These are phyloP conservation scores for Meira miltonrushii DNA, from an alignment of 1,284 basidiomycete genomes.

Conservation along the genomic window DNA sequence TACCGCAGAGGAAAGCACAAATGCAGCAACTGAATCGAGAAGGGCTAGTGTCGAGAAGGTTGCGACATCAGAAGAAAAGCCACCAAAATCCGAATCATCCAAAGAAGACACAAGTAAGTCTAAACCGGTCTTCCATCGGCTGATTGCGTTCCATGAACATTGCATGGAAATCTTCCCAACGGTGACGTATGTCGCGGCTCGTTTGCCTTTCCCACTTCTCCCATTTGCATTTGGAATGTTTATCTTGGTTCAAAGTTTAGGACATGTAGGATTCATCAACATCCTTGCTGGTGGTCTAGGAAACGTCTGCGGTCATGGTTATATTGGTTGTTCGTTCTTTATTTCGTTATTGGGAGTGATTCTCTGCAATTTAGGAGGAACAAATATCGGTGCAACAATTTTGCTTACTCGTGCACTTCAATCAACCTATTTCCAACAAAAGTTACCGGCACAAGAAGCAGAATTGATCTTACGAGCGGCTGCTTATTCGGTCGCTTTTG, in stretches of 20 bases:
- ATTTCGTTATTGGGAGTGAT: constrained; percentile 62
- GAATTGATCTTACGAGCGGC: constrained; percentile 44
- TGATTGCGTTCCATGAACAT: neutral
- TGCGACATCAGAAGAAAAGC: neutral
- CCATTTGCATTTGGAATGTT: constrained; percentile 95
- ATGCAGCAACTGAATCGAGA: too few relatives aligned
- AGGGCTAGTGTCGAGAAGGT: neutral
- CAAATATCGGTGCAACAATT: constrained; percentile 94
- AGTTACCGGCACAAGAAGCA: constrained; percentile 9
- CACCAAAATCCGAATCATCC: neutral
- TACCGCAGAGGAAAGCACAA: too few relatives aligned
- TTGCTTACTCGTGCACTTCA: constrained; percentile 67
- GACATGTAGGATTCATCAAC: constrained; percentile 82
- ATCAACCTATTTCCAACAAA: constrained; percentile 31
- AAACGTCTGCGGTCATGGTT: constrained; percentile 54
- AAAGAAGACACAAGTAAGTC: constrained; percentile 9
- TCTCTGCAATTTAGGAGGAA: constrained; percentile 83
- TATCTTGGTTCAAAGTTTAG: constrained; percentile 81
- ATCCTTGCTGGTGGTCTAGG: constrained; percentile 72
- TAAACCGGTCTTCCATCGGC: neutral
- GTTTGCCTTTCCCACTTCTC: constrained; percentile 73
- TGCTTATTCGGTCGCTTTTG: constrained; percentile 67
- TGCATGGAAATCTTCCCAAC: constrained; percentile 64
- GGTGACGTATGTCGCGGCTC: constrained; percentile 64
- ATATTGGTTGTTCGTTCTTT: constrained; percentile 55